phyloP scores from a whole-genome alignment of 208 protist genomes.

The Leishmania braziliensis region DNA sequence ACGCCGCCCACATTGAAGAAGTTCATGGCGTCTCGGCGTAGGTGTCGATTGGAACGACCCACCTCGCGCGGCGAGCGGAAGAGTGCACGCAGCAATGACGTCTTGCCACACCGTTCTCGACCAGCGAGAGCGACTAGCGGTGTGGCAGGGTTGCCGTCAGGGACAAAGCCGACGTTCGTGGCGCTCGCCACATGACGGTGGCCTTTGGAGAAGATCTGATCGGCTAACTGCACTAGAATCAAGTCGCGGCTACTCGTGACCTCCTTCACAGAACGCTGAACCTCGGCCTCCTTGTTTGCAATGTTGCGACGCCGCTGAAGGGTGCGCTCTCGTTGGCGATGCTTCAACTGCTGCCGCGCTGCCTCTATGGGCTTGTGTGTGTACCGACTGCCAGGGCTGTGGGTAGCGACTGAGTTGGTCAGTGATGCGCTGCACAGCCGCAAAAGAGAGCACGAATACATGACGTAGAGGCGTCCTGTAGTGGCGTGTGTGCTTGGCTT shows the following conservation, averaged over 20 bases:
- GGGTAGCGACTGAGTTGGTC: slow-evolving; percentile 54
- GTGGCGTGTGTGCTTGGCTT: background rate
- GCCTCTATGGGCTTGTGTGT: slow-evolving; percentile 46
- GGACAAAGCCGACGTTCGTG: slow-evolving; percentile 83
- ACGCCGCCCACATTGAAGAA: slow-evolving; percentile 87
- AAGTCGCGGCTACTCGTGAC: slow-evolving; percentile 72
- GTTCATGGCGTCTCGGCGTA: slow-evolving; percentile 86
- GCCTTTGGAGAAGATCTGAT: slow-evolving; percentile 86
- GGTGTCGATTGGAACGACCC: slow-evolving; percentile 68
- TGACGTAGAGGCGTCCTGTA: background rate
- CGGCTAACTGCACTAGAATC: slow-evolving; percentile 71
- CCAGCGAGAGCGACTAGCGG: slow-evolving; percentile 82
- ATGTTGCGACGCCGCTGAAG: slow-evolving; percentile 47
- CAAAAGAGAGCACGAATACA: slow-evolving; percentile 14
- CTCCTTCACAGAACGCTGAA: slow-evolving; percentile 38
- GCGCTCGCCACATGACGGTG: slow-evolving; percentile 72
- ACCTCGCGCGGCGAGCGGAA: slow-evolving; percentile 76
- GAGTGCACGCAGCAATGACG: slow-evolving; percentile 75
- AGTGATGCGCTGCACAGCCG: slow-evolving; percentile 20
- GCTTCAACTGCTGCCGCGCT: slow-evolving; percentile 28
- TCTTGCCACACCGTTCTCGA: slow-evolving; percentile 70
- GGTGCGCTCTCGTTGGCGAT: slow-evolving; percentile 47
- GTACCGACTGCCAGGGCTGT: slow-evolving; percentile 51
- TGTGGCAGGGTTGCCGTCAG: slow-evolving; percentile 83
- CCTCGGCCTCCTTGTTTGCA: slow-evolving; percentile 45